Base-by-base conservation (phyloP, 257 asterid species). In the Solanum pimpinellifolium region DNA sequence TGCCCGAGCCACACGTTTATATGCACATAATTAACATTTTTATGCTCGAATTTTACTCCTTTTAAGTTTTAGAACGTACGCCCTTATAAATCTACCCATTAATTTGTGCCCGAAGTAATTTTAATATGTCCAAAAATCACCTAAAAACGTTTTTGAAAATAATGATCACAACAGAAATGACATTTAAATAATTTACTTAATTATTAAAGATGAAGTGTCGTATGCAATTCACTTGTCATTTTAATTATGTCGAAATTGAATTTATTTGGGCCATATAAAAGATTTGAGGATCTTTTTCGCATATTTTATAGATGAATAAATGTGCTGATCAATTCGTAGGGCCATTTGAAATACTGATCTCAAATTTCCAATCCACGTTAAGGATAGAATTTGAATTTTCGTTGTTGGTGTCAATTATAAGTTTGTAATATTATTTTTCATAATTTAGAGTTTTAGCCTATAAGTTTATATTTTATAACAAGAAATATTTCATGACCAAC, bases 31-130 rank as follows among this genome's bases (percentile, higher is more conserved):
- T 44, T 44, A 10, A 44, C 47, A 3, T 44, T 44, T 44, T 44
- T 44, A 44, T 44, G 47, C 4, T 11, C 14, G 11, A 12, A 11
- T 4, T 4, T 44, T 44, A 44, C 47, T 4, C 5, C 5, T 2
- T 13, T 2, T 13, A 44, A 44, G 11, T 44, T 44, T 49, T 49
- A 49, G 1, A 49, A 49, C 21, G 6, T 49, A 49, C 0, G 9
- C 3, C 9, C 0, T 0, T 49, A 0, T 15, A 20, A 49, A 49
- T 49, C 21, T 49, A 15, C 0, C 15, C 0, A 15, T 49, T 20
- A 49, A 49, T 14, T 15, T 49, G 0, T 49, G 1, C 0, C 20
- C 3, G 59, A 5, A 47, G 20, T 2, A 7, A 47, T 47, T 49
- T 14, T 49, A 20, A 14, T 49, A 49, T 14, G 20, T 49, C 18